A percentile compares a stretch with the other conserved stretches of the same genome.
Evolutionary conservation across 257 asterid species (phyloP).

Genomic region (Cordia subcordata): DNA sequence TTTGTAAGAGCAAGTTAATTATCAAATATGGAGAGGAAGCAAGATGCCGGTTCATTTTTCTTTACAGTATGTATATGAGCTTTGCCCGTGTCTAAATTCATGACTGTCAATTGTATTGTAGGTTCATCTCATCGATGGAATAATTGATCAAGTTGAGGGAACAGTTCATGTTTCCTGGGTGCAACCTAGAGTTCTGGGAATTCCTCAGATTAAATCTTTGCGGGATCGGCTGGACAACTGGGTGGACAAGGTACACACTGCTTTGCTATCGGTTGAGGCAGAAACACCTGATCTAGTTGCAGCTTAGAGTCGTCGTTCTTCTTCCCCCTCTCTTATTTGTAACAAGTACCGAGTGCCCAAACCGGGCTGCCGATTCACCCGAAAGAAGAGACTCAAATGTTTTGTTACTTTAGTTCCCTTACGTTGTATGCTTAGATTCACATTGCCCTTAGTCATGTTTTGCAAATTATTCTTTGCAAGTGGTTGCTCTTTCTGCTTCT

Average conservation of each 20-base stretch:
- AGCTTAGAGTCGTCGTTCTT: constrained; percentile 37
- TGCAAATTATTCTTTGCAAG: not conserved
- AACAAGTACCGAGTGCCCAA: constrained; percentile 7
- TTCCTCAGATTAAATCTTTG: constrained; percentile 79
- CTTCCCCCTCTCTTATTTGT: constrained; percentile 17
- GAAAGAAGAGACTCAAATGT: constrained; percentile 2
- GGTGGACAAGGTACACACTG: constrained; percentile 85
- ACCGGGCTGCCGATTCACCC: constrained; percentile 6
- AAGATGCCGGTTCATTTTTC: too few species aligned
- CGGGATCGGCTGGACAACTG: constrained; percentile 76
- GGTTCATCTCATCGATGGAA: constrained; percentile 95
- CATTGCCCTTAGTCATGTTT: too few species aligned
- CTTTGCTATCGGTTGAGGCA: constrained; percentile 88
- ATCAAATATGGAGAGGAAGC: too few species aligned
- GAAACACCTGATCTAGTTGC: constrained; percentile 96
- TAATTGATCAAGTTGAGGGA: constrained; percentile 90
- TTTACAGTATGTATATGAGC: too few species aligned
- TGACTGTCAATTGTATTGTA: constrained; percentile 18
- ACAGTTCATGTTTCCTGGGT: constrained; percentile 89
- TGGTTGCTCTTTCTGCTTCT: too few species aligned
- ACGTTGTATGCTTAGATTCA: too few species aligned
- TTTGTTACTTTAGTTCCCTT: constrained; percentile 1
- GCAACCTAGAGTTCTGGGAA: constrained; percentile 93
- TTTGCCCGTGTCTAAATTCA: not conserved
- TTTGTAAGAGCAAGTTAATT: too few species aligned